Base-by-base conservation (phyloP, 2,329 filamentous ascomycete genomes). In the Byssothecium circinans region DNA sequence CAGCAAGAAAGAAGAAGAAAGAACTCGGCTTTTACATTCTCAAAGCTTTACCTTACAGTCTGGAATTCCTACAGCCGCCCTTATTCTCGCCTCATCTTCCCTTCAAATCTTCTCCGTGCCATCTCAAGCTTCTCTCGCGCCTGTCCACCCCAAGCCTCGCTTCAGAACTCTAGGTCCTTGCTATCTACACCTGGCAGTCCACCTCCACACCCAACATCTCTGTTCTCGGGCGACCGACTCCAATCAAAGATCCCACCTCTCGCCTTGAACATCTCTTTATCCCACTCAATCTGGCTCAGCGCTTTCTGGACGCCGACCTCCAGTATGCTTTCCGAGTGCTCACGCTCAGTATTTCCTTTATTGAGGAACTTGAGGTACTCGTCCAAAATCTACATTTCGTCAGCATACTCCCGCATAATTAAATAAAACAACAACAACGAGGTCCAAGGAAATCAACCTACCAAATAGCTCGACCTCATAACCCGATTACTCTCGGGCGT, bases 361-460 rank as follows among this genome's bases (percentile, higher is more conserved):
- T 80, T 76, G 17, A 81, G 57, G 54, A 81, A 80, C 32, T 77
- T 66, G 58, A 80, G 58, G 47, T 73, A 75, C 64, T 81, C 79
- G 49, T 81, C 79, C 23, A 81, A 49, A 30, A 82, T 52, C 23
- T 45, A 18, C 11, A 17, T 20, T 14, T 34, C n/a, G 32, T 34
- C n/a, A 34, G 32, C 32, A n/a, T n/a, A n/a, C n/a, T n/a, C n/a
- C n/a, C n/a, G n/a, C n/a, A n/a, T n/a, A n/a, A n/a, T n/a, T n/a
- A n/a, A n/a, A n/a, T n/a, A n/a, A n/a, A 34, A 17, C 11, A 29
- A 4, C 15, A 4, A 10, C 4, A 27, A 33, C 20, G 23, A 41
- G 15, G 42, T 27, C 25, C 25, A 27, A 27, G 25, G 25, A 27
- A 6, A 10, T 20, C 35, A 30, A 41, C 46, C 44, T 35, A 50